Conservation (phyloP, 306 rosid genomes). For the Hippophae tibetana region DNA sequence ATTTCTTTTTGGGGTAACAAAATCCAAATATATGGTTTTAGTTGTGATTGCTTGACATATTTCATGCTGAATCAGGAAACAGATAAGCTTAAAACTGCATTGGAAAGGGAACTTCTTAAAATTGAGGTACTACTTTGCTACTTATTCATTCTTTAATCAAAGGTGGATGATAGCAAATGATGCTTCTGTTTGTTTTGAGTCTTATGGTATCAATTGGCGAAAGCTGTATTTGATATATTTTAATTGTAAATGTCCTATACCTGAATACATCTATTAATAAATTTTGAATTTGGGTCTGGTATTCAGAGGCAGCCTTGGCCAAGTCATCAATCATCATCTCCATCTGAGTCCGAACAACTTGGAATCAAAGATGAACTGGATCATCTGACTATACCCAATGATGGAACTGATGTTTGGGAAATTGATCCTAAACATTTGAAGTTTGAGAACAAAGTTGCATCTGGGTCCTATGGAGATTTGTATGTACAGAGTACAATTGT, state of each 20-base stretch:
- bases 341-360: constrained; percentile 30
- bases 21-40: too few relatives aligned
- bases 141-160: constrained; percentile 1
- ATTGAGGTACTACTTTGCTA: constrained; percentile 53
- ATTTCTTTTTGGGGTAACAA: too few relatives aligned
- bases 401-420: constrained; percentile 97
- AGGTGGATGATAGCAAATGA: background rate
- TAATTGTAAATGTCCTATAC: background rate
- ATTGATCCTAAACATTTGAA: constrained; percentile 67
- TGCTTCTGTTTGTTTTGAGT: background rate
- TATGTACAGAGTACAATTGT: constrained; percentile 36
- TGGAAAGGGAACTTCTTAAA: constrained; percentile 56
- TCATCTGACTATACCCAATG: constrained; percentile 66
- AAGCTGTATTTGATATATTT: background rate
- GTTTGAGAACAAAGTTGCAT: constrained; percentile 72
- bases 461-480: constrained; percentile 94
- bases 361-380: constrained; percentile 46
- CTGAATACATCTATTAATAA: constrained; percentile 6
- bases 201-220: background rate
- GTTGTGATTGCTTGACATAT: constrained; percentile 11
- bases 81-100: constrained; percentile 52
- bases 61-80: constrained; percentile 61
- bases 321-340: constrained; percentile 35
- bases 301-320: constrained; percentile 58
- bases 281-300: constrained; percentile 14